Evolutionary conservation across 805 yeast genomes (phyloP).

Genomic region (Ogataea philodendri): DNA sequence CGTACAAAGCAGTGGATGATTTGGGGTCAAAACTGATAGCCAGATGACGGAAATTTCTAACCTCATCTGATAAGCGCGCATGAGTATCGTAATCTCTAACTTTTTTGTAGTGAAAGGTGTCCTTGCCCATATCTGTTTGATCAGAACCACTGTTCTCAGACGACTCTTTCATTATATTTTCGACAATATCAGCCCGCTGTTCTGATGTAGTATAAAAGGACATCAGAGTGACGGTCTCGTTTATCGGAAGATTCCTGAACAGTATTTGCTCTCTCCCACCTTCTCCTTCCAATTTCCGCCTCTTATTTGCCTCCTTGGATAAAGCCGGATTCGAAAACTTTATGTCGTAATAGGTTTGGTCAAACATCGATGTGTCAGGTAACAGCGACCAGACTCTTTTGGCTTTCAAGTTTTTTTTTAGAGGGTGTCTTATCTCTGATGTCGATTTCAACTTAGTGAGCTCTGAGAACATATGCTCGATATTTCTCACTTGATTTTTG

Average conservation of each 20-base stretch:
- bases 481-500: constrained; percentile 59
- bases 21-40: constrained; percentile 61
- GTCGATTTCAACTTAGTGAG: constrained; percentile 31
- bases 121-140: constrained; percentile 35
- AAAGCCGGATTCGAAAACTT: constrained; percentile 60
- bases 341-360: constrained; percentile 64
- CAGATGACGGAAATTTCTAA: constrained; percentile 56
- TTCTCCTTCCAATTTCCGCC: constrained; percentile 29
- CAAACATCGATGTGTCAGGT: constrained; percentile 92
- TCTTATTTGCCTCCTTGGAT: constrained; percentile 32
- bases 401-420: constrained; percentile 68
- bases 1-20: constrained; percentile 61
- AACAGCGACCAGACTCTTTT: constrained; percentile 75
- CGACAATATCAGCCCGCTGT: constrained; percentile 43
- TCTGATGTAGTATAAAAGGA: constrained; percentile 57
- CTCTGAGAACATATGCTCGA: constrained; percentile 78
- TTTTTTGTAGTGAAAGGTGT: constrained; percentile 56
- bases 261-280: constrained; percentile 51
- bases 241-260: constrained; percentile 69
- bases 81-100: constrained; percentile 80
- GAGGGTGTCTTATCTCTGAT: constrained; percentile 69
- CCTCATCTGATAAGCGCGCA: constrained; percentile 41
- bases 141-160: constrained; percentile 50
- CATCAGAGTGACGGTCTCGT: constrained; percentile 69
- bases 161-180: constrained; percentile 48